Base-by-base conservation (phyloP, 768 basidiomycete species). In the Hypholoma fasciculare region DNA sequence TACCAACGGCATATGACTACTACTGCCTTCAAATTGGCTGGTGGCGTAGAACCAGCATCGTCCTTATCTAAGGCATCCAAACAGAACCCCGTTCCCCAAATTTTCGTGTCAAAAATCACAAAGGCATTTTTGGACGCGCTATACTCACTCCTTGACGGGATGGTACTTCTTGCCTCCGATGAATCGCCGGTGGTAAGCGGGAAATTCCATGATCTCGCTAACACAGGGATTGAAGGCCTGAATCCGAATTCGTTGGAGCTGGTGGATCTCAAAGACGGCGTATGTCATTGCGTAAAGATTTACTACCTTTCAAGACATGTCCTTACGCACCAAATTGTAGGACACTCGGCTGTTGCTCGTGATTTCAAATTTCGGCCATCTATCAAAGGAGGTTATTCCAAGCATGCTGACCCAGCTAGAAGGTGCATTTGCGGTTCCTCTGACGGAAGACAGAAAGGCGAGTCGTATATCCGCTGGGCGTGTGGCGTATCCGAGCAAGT, bases 321-420 rank as follows among this genome's bases (percentile, higher is more conserved):
- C 49, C 61, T 50, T 55, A 60, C 36, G 59, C 46, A 56, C 44
- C 40, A n/a, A 37, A 61, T 34, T 42, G 56, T 61, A 97, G 96
- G 91, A 96, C 67, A 90, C 83, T 13, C 86, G 96, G 46, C 78
- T 96, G 47, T 80, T 99, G 14, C 76, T 98, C 40, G 93, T 97
- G 42, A 79, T 98, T 34, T 92, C 94, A 14, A 98, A 98, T 69
- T 86, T 98, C 63, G 83, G 82, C 12, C 82, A 92, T 64, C 79
- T 99, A 26, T 84, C 85, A 55, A 82, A 81, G 55, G 73, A 76
- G 0, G 73, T 91, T 36, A 83, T 98, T 20, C 93, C 94, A 0
- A 83, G 76, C 59, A 88, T 98, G 85, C 80, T 94, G 49, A 80
- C 76, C 52, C 89, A 94, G 64, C 81, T 98, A 34, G 90, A 95